Evolutionary conservation across 345 rosid species (phyloP).

Genomic region (Salix udensis): DNA sequence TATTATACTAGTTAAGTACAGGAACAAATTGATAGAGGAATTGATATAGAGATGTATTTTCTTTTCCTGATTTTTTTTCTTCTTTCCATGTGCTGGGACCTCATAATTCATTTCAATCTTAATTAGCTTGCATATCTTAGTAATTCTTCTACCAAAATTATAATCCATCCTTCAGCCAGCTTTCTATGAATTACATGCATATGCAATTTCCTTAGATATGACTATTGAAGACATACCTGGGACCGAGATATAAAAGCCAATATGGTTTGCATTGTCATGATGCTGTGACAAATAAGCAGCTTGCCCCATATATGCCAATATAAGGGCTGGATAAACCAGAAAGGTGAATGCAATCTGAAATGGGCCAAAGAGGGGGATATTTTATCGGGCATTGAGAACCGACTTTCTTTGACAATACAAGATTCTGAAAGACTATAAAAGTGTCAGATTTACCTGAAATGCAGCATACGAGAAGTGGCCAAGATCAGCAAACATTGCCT

Average conservation of each 20-base stretch:
- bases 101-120: neutral
- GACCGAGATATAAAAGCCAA: constrained; percentile 85
- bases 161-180: neutral
- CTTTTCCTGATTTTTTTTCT: neutral
- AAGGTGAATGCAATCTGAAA: constrained; percentile 91
- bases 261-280: constrained; percentile 56
- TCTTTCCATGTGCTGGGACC: neutral
- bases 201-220: neutral
- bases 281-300: constrained; percentile 93
- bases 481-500: constrained; percentile 99
- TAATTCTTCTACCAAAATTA: neutral
- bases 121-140: neutral
- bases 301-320: constrained; percentile 98
- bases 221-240: constrained; percentile 47
- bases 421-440: neutral
- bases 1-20: neutral
- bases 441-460: constrained; percentile 56
- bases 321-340: constrained; percentile 96
- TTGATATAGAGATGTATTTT: neutral
- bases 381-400: neutral
- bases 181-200: neutral
- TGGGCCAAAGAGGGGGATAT: neutral
- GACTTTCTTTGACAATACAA: neutral
- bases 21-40: neutral
- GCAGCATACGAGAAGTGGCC: constrained; percentile 96